These are phyloP conservation scores for Carex parvula DNA, from an alignment of 176 grass and related monocot species.

Conservation along the genomic window DNA sequence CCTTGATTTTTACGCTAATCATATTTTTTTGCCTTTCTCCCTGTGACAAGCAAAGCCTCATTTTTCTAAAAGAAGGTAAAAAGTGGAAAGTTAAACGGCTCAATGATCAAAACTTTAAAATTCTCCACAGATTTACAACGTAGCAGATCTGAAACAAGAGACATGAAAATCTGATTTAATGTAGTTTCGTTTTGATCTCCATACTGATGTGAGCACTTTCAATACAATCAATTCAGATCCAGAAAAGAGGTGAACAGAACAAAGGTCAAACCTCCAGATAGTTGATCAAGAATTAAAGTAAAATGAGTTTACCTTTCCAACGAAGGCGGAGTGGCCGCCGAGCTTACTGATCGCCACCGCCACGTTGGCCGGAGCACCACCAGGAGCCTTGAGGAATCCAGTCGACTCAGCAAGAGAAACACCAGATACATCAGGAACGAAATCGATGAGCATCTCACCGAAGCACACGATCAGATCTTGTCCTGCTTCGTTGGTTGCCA, in stretches of 20 bases:
- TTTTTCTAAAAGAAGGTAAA: not conserved
- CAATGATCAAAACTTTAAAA: not conserved
- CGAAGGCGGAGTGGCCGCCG: slow-evolving; percentile 64
- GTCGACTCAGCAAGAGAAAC: slow-evolving; percentile 74
- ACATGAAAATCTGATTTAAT: not conserved
- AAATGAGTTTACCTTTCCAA: slow-evolving; percentile 59
- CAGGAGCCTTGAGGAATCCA: slow-evolving; percentile 79
- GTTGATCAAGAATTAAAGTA: not conserved
- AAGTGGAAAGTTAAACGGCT: not conserved
- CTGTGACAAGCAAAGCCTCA: not conserved
- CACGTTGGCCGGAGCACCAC: slow-evolving; percentile 83
- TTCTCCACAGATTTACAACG: not conserved
- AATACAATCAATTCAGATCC: slow-evolving; percentile 19
- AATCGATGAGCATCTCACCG: slow-evolving; percentile 93
- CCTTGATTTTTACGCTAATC: not conserved
- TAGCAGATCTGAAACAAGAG: not conserved
- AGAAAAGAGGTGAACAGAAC: slow-evolving; percentile 1
- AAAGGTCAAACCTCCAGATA: not conserved
- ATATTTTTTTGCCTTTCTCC: not conserved
- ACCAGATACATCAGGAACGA: slow-evolving; percentile 69
- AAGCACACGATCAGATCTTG: slow-evolving; percentile 61
- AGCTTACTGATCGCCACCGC: slow-evolving; percentile 76
- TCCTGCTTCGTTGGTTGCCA: slow-evolving; percentile 1
- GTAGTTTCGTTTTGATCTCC: not conserved
- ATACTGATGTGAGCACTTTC: not conserved